Evolutionary conservation across 345 rosid species (phyloP).

Genomic region (Cochlearia excelsa): DNA sequence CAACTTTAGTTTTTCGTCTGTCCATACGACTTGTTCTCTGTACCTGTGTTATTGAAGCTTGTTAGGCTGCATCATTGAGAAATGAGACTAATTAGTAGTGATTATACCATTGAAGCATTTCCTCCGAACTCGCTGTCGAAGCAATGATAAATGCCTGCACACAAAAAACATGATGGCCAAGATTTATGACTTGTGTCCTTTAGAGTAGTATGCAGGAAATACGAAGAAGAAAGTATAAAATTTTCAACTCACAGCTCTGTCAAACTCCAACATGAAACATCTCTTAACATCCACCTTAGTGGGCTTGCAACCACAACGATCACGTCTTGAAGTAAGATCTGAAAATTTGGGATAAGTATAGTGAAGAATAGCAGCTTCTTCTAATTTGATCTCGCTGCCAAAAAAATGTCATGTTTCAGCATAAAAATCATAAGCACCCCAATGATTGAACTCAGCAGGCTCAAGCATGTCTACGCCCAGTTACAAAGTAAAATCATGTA

Average conservation of each 20-base stretch:
- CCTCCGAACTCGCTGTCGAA: conserved; percentile 86
- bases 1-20: conserved; percentile 51
- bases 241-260: conserved; percentile 75
- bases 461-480: conserved; percentile 4
- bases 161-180: conserved; percentile 15
- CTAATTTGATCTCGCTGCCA: conserved; percentile 72
- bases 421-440: not conserved
- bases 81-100: conserved; percentile 5
- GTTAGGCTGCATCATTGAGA: conserved; percentile 3
- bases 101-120: conserved; percentile 82
- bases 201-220: conserved; percentile 4
- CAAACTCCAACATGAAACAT: conserved; percentile 97
- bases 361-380: conserved; percentile 86
- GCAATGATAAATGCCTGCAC: conserved; percentile 97
- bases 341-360: conserved; percentile 87
- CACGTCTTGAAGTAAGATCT: conserved; percentile 93
- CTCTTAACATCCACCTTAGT: conserved; percentile 91
- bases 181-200: conserved; percentile 14
- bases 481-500: conserved; percentile 8
- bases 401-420: conserved; percentile 17
- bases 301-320: conserved; percentile 99
- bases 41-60: conserved; percentile 50
- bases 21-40: conserved; percentile 75
- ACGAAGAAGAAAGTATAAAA: not conserved
- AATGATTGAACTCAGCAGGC: not conserved